Evolutionary conservation across 2,329 filamentous ascomycete species (phyloP), one percentile per base, ranked within the genome.

Genomic region (Cercospora nicotianae): DNA sequence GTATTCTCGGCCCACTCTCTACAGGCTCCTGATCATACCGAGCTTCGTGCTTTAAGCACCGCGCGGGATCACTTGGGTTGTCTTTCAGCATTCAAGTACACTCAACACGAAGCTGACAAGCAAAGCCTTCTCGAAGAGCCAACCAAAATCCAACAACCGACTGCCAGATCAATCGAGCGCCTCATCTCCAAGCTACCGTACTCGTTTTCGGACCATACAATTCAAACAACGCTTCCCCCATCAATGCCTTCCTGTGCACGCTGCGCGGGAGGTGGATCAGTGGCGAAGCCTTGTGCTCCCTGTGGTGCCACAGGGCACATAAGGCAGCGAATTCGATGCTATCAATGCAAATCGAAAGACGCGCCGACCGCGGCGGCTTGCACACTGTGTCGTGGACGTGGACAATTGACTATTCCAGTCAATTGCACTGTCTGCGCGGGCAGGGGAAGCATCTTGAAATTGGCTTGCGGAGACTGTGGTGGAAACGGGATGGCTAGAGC

Each of bases 341-440:
- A 64, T 28, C 62, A 64, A 58, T 64, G 62, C 31, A 64, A 64
- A 39, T 20, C 48, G 16, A 57, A 64, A 28, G 62, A 64, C 26
- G 62, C 62, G 2, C 62, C 62, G 5, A 64, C 48, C 51, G 62
- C 62, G 28, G 62, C 62, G 36, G 48, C 31, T 18, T 64, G 62
- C 23, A 64, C 62, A 5, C 62, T 64, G 13, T 64, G 62, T 26
- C 48, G 62, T 10, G 62, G 62, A 45, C 62, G 62, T 30, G 62
- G 62, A 12, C 62, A 64, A 9, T 28, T 64, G 28, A 57, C 48
- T 18, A 64, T 64, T 30, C 62, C 62, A 26, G 62, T 64, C 45
- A 64, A 57, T 18, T 64, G 62, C 31, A 64, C 62, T 8, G 20
- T 16, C 23, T 64, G 62, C 62, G 31, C 62, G 2, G 62, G 62